phyloP scores from a whole-genome alignment of 768 basidiomycete species.

The Pleurotus sapidus region DNA sequence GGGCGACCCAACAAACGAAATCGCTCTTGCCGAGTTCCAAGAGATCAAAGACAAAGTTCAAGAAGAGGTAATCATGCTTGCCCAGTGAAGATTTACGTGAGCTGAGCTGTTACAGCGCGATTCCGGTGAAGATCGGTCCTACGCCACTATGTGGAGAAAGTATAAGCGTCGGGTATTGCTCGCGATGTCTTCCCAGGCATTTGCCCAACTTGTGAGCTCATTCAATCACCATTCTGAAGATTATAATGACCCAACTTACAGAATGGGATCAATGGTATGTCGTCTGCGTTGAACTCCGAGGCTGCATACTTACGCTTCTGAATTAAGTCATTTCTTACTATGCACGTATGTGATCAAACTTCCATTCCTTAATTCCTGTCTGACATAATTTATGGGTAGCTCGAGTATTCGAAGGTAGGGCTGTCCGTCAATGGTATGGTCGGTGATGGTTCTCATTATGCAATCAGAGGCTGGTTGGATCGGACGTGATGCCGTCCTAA shows the following conservation, averaged over 20 bases:
- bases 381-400: conserved; percentile 39
- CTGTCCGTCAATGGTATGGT: neutral
- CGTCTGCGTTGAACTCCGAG: conserved; percentile 5
- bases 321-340: conserved; percentile 88
- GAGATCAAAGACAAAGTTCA: conserved; percentile 84
- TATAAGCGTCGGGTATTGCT: conserved; percentile 87
- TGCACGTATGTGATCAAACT: conserved; percentile 60
- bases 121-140: conserved; percentile 72
- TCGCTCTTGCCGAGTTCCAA: conserved; percentile 80
- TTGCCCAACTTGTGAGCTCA: conserved; percentile 82
- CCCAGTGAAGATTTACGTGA: neutral
- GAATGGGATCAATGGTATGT: conserved; percentile 92
- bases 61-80: conserved; percentile 49
- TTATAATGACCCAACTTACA: conserved; percentile 23
- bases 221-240: neutral
- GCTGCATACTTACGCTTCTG: neutral
- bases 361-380: conserved; percentile 4
- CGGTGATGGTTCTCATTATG: neutral
- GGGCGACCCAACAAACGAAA: conserved; percentile 62
- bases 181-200: conserved; percentile 94
- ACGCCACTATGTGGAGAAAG: conserved; percentile 79
- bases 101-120: conserved; percentile 49
- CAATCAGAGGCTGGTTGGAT: conserved; percentile 88
- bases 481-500: conserved; percentile 88
- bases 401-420: conserved; percentile 85